Conservation (phyloP, 345 rosid genomes). For the Kernera saxatilis region DNA sequence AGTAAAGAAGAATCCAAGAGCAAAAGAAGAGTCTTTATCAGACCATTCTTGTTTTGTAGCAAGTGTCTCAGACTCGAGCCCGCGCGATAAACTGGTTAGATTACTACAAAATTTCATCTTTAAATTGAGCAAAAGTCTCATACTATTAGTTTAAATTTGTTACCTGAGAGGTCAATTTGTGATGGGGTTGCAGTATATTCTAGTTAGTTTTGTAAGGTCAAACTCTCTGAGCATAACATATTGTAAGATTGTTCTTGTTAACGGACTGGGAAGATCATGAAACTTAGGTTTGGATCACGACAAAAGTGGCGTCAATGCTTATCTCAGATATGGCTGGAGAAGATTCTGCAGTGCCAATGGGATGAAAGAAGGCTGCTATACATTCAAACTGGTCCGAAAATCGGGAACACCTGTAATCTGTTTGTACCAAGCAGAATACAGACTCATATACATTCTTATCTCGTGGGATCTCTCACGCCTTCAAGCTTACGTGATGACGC, state of each 20-base stretch:
- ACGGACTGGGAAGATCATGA: slow-evolving; percentile 25
- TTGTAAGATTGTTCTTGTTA: slow-evolving; percentile 3
- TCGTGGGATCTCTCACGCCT: slow-evolving; percentile 7
- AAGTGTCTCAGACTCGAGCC: background rate
- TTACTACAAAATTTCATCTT: background rate
- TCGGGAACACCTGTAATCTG: slow-evolving; percentile 2
- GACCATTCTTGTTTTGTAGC: slow-evolving; percentile 20
- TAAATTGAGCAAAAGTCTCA: background rate
- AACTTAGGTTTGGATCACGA: background rate
- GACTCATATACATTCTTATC: background rate
- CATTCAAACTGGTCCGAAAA: slow-evolving; percentile 1
- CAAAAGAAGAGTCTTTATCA: background rate
- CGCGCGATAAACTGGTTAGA: slow-evolving; percentile 9
- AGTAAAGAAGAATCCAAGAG: background rate
- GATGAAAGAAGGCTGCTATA: background rate
- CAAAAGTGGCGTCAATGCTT: background rate
- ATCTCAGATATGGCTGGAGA: slow-evolving; percentile 19
- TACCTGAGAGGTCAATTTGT: background rate
- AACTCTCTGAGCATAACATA: background rate
- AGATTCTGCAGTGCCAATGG: slow-evolving; percentile 20
- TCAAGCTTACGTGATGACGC: background rate
- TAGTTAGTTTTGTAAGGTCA: slow-evolving; percentile 9
- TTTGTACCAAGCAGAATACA: background rate
- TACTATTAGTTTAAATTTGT: background rate
- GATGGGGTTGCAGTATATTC: slow-evolving; percentile 28